Conservation (phyloP, 2,329 filamentous ascomycete species). For the Paraphaeosphaeria minitans region DNA sequence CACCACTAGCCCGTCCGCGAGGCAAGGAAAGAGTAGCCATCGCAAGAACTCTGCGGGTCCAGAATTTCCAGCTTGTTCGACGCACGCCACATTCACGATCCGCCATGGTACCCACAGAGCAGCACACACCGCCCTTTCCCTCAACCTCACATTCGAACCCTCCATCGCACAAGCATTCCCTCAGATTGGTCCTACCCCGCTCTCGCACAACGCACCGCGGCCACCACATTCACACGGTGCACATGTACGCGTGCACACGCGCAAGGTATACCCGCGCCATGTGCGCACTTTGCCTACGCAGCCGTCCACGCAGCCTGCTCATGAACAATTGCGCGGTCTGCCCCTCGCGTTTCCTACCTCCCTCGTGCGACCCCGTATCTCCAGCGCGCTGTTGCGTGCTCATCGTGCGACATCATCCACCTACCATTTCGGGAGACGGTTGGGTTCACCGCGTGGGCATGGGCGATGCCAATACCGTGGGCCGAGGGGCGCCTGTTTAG, state of each 20-base stretch:
- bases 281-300: not conserved
- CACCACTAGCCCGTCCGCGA: not conserved
- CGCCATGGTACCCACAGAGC: not conserved
- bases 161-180: not conserved
- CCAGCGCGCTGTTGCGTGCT: not conserved
- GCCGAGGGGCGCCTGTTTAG: not conserved
- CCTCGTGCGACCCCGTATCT: not conserved
- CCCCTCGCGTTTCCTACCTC: constrained; percentile 1
- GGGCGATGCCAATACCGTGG: not conserved
- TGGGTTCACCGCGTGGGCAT: not conserved
- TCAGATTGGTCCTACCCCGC: not conserved
- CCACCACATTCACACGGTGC: not conserved
- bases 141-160: not conserved
- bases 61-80: not conserved
- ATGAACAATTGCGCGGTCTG: not conserved
- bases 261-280: not conserved
- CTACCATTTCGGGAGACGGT: constrained; percentile 7
- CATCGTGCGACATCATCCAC: not conserved
- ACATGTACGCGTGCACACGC: not conserved
- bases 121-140: not conserved
- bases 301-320: not conserved
- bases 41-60: not conserved
- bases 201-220: not conserved
- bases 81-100: not conserved
- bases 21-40: not conserved